A percentile compares a stretch with the other conserved stretches of the same genome.
phyloP scores from a whole-genome alignment of 2,329 filamentous ascomycete species.

The Talaromyces sp. region DNA sequence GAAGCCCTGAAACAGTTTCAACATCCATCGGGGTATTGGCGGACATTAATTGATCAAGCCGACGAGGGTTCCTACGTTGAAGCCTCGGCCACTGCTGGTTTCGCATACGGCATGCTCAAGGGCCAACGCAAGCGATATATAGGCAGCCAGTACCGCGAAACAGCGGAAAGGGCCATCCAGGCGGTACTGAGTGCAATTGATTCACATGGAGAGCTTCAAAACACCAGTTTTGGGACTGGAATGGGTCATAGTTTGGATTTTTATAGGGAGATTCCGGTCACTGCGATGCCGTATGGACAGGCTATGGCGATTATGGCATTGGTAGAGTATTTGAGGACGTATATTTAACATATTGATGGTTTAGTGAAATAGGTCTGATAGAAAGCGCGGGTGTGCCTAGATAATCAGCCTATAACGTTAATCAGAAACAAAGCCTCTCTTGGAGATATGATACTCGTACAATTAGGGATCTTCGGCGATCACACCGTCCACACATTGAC shows the following conservation, averaged over 20 bases:
- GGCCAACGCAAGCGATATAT: constrained; percentile 66
- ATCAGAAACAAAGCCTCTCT: background rate
- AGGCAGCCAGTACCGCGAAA: constrained; percentile 53
- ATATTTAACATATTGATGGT: constrained; percentile 34
- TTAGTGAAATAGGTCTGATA: background rate
- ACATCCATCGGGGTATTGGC: constrained; percentile 61
- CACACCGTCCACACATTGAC: too few species aligned
- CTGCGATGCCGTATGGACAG: constrained; percentile 79
- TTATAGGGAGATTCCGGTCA: constrained; percentile 70
- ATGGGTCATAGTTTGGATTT: constrained; percentile 71
- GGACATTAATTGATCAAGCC: constrained; percentile 65
- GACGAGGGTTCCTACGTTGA: constrained; percentile 64
- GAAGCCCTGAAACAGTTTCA: constrained; percentile 60
- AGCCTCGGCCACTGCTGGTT: constrained; percentile 72
- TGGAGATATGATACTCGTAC: too few species aligned
- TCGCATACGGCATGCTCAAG: constrained; percentile 75
- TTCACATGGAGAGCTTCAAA: constrained; percentile 61
- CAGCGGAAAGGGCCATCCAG: constrained; percentile 61
- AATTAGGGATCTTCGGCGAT: too few species aligned
- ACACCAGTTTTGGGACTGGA: constrained; percentile 72
- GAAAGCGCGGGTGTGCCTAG: background rate
- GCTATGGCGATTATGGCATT: constrained; percentile 80
- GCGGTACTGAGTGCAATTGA: constrained; percentile 64
- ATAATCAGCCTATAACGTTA: background rate
- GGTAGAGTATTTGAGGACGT: constrained; percentile 65